A percentile compares a stretch with the other conserved stretches of the same genome.
Conservation (phyloP, 2,329 filamentous ascomycete genomes). For the Botryotinia narcissicola region DNA sequence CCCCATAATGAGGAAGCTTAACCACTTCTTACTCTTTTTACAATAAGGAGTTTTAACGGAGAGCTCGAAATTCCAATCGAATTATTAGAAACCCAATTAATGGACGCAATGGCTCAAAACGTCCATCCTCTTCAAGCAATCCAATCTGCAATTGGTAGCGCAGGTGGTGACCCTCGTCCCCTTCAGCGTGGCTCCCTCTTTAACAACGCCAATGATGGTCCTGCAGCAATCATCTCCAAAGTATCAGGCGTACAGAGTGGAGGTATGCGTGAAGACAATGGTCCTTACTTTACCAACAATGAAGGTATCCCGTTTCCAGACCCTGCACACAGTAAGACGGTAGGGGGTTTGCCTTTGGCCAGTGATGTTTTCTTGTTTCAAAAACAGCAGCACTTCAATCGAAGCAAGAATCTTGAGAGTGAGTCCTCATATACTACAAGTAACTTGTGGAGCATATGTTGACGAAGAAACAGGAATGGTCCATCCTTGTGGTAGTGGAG, state of each 20-base stretch:
- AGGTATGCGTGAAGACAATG: conserved; percentile 19
- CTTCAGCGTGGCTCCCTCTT: conserved; percentile 10
- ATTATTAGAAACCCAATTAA: not conserved
- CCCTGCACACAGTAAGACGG: conserved; percentile 20
- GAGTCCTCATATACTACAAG: not conserved
- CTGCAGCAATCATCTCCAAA: conserved; percentile 18
- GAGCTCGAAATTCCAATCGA: not conserved
- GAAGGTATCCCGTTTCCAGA: conserved; percentile 21
- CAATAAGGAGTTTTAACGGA: not conserved
- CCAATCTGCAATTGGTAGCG: conserved; percentile 14
- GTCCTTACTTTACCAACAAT: conserved; percentile 21
- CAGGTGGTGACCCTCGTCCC: conserved; percentile 17
- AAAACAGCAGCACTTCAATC: conserved; percentile 20
- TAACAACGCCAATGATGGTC: conserved; percentile 20
- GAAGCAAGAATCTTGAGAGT: conserved; percentile 13
- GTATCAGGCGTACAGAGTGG: conserved; percentile 16
- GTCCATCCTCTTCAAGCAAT: conserved; percentile 20
- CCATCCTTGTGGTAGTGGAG: conserved; percentile 53
- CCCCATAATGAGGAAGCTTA: not conserved
- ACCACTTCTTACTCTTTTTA: too few relatives aligned
- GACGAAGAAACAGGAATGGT: conserved; percentile 46
- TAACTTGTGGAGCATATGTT: not conserved
- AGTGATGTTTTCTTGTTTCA: conserved; percentile 20
- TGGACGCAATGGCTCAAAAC: conserved; percentile 21
- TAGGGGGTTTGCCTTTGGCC: conserved; percentile 18